Evolutionary conservation across 2,329 filamentous ascomycete species (phyloP), one percentile per base, ranked within the genome.

Genomic region (Dactylellina parvicollis): DNA sequence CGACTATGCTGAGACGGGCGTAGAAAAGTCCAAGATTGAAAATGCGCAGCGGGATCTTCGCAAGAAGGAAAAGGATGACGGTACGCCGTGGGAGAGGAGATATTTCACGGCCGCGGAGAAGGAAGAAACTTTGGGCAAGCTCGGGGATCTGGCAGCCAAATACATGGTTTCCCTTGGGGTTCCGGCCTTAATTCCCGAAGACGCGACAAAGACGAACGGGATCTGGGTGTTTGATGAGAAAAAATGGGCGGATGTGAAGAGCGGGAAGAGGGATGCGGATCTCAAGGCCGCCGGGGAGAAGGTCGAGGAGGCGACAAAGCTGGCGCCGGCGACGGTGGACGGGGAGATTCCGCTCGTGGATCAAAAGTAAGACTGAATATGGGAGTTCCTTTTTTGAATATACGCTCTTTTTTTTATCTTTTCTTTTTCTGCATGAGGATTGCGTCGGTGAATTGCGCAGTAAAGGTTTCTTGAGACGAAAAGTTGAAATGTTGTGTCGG

Each of bases 11-110:
- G 83, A 86, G 3, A 92, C 92, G 0, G 88, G 88, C 1, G 79
- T 82, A 12, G 91, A 96, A 80, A 98, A 98, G 84, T 86, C 86
- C 66, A 91, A 92, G 81, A 96, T 98, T 75, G 95, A 98, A 82
- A 91, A 92, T 77, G 88, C 89, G 34, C 94, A 98, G 84, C 88
- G 92, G 12, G 91, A 86, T 80, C 84, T 88, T 82, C 88, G 93
- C 75, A 86, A 87, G 79, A 84, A 87, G 78, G 93, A 97, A 80
- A 87, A 87, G 78, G 85, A 86, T n/a, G 90, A 92, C 77, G 88
- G 88, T 18, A 85, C 86, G 44, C 84, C 87, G 40, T 99, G 95
- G 94, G 86, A 92, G 78, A 86, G 92, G 47, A 86, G 90, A 61
- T 98, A 95, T 83, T 99, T 98, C 82, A 87, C 84, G 67, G 78